These are phyloP conservation scores for Penicillium arizonense DNA, from an alignment of 495 filamentous ascomycete genomes.

Conservation along the genomic window DNA sequence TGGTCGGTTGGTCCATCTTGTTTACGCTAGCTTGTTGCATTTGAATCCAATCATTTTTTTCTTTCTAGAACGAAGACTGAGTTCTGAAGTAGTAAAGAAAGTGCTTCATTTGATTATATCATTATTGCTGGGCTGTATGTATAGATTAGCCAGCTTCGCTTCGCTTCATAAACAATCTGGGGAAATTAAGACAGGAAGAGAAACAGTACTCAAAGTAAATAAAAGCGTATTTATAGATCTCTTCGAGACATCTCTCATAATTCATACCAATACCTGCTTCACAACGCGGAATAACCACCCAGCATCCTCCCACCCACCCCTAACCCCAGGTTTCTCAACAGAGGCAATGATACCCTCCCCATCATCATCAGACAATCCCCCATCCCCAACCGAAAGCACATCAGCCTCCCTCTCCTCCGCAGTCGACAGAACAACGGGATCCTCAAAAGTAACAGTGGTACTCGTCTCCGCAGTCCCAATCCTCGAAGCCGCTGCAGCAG, in stretches of 20 bases:
- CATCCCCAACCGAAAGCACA: conserved; percentile 5
- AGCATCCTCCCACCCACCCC: conserved; percentile 76
- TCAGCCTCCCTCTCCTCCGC: conserved; percentile 6
- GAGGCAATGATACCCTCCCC: conserved; percentile 19
- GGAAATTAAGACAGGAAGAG: not conserved
- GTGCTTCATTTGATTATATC: no score
- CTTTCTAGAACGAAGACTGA: no score
- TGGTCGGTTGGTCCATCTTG: not conserved
- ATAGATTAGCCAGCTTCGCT: not conserved
- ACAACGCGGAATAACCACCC: conserved; percentile 80
- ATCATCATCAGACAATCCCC: conserved; percentile 11
- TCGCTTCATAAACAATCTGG: not conserved
- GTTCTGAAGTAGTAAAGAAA: no score
- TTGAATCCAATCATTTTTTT: conserved; percentile 1
- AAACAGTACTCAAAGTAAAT: not conserved
- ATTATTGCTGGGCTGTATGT: no score
- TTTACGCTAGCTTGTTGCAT: conserved; percentile 3
- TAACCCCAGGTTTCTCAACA: conserved; percentile 42
- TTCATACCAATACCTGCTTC: conserved; percentile 65
- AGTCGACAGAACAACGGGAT: conserved; percentile 2
- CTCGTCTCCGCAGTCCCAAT: conserved; percentile 54
- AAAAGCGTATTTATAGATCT: not conserved
- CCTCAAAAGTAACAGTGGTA: conserved; percentile 35
- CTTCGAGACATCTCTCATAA: conserved; percentile 1
- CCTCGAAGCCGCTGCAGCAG: conserved; percentile 4